Evolutionary conservation across 345 rosid genomes (phyloP).

Genomic region (Mangifera indica): DNA sequence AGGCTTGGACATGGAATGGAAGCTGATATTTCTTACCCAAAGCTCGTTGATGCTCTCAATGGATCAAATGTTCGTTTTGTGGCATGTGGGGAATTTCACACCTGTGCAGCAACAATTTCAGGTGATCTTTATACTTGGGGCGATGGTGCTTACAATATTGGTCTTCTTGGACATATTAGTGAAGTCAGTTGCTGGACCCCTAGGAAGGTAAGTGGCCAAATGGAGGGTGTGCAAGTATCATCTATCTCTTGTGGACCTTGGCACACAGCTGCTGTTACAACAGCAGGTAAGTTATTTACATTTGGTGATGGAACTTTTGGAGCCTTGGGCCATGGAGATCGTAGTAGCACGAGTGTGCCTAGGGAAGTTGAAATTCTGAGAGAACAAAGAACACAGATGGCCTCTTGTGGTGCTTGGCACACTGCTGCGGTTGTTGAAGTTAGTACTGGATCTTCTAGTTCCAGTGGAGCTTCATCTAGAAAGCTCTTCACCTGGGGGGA

Average conservation of each 20-base stretch:
- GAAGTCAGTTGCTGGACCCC: constrained; percentile 64
- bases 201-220: constrained; percentile 46
- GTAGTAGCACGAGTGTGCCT: constrained; percentile 43
- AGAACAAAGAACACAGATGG: constrained; percentile 56
- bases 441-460: constrained; percentile 27
- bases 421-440: constrained; percentile 65
- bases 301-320: constrained; percentile 88
- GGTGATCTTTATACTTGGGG: constrained; percentile 77
- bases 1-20: constrained; percentile 63
- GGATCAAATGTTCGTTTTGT: constrained; percentile 48
- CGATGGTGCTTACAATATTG: constrained; percentile 50
- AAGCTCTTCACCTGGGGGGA: constrained; percentile 71
- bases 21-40: constrained; percentile 56
- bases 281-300: constrained; percentile 67
- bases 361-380: constrained; percentile 65
- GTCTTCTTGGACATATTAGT: constrained; percentile 58
- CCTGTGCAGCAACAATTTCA: constrained; percentile 65
- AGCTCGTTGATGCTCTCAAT: constrained; percentile 49
- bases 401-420: constrained; percentile 83
- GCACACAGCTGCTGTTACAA: constrained; percentile 68
- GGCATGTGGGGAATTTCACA: constrained; percentile 72
- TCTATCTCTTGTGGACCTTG: constrained; percentile 74
- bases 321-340: constrained; percentile 75
- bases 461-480: constrained; percentile 34
- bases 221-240: constrained; percentile 63